Evolutionary conservation across 2,329 filamentous ascomycete species (phyloP), one percentile per base, ranked within the genome.

Genomic region (Ascochyta fabae): DNA sequence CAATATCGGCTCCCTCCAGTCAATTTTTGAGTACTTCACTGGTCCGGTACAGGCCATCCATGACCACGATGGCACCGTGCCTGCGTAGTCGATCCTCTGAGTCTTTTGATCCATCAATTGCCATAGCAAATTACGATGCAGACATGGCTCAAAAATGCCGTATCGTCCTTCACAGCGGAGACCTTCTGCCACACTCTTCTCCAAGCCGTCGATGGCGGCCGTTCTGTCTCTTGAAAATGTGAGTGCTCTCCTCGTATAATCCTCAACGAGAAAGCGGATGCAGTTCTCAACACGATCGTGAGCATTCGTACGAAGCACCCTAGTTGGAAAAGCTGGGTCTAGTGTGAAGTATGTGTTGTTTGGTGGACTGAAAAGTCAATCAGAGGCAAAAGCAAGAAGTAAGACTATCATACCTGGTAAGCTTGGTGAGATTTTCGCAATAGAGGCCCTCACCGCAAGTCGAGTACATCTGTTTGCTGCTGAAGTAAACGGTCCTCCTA

Each of bases 401-500:
- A 29, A 10, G 27, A 10, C 8, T 10, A 10, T 34, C 13, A 4
- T n/a, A 34, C 31, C 31, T 34, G 4, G 4, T n/a, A 12, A 34
- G 31, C 31, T 36, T 56, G 12, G 48, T 61, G 36, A 64, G 36
- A 24, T 41, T 64, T 35, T 66, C 60, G 46, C 60, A 63, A 23
- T 48, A 49, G 8, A 64, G 49, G 12, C 64, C 60, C 13, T 53
- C 47, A 7, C 61, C 54, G 41, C 60, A 67, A 38, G 66, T 60
- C 53, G 42, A 66, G 41, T 64, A 66, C 4, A 50, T 46, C 40
- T 68, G 59, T 6, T 56, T 66, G 9, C 44, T 50, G 34, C 42
- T 65, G 38, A 68, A 66, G 38, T 62, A 50, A 26, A 66, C 59
- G 9, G 57, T 65, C 22, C 60, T 54, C 33, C 48, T 38, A 7